Percentiles rank a stretch among this genome's conserved stretches.
Conservation (phyloP, 352 stramenopile genomes). For the Phytophthora pini region DNA sequence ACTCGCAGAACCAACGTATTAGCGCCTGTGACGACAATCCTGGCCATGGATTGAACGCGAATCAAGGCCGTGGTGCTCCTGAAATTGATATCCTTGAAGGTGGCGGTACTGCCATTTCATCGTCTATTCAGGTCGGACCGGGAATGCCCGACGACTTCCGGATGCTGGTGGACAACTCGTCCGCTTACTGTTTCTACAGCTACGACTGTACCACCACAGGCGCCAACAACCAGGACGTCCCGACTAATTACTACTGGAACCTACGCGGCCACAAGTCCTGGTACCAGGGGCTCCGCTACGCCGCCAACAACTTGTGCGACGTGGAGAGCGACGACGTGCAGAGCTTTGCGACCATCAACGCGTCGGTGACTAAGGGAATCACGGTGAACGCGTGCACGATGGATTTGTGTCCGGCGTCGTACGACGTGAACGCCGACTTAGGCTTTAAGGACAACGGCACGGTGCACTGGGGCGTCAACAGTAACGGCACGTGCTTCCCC, state of each 20-base stretch:
- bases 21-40: conserved; percentile 93
- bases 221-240: conserved; percentile 57
- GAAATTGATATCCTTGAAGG: conserved; percentile 97
- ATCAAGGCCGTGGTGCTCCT: conserved; percentile 91
- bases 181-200: conserved; percentile 52
- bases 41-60: conserved; percentile 90
- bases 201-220: conserved; percentile 46
- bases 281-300: conserved; percentile 75
- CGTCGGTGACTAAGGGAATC: conserved; percentile 50
- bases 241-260: conserved; percentile 49
- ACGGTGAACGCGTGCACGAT: conserved; percentile 58
- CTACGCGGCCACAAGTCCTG: conserved; percentile 66
- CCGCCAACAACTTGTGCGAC: conserved; percentile 63
- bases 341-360: conserved; percentile 49
- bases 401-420: conserved; percentile 67
- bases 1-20: conserved; percentile 69
- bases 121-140: conserved; percentile 89
- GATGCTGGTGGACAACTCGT: conserved; percentile 34
- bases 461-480: conserved; percentile 52
- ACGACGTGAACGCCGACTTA: conserved; percentile 56
- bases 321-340: conserved; percentile 35
- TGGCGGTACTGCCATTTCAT: conserved; percentile 79
- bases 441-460: conserved; percentile 44
- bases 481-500: conserved; percentile 55
- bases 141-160: conserved; percentile 72